phyloP scores from a whole-genome alignment of 768 basidiomycete species.

The Hygrophorus pudorinus region DNA sequence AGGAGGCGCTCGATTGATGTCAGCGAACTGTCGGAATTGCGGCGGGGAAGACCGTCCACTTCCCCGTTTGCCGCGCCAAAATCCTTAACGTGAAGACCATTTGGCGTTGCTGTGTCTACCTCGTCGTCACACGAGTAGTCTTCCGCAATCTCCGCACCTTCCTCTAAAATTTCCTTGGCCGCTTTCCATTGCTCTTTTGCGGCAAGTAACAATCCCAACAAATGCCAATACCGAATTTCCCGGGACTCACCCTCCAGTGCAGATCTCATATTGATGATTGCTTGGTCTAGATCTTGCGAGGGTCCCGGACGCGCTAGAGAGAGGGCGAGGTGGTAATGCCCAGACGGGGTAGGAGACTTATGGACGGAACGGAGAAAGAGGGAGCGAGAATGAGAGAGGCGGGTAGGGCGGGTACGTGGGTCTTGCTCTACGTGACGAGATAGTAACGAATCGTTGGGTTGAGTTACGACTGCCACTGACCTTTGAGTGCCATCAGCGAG shows the following conservation, averaged over 20 bases:
- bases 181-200: slow-evolving; percentile 72
- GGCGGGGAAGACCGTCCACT: no score
- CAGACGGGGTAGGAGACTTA: slow-evolving; percentile 40
- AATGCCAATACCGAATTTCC: slow-evolving; percentile 79
- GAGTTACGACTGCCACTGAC: slow-evolving; percentile 25
- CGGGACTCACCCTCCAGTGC: slow-evolving; percentile 63
- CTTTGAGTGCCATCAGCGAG: slow-evolving; percentile 57
- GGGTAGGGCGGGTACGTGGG: slow-evolving; percentile 44
- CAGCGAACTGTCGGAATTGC: background rate
- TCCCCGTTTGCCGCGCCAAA: background rate
- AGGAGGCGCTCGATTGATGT: no score
- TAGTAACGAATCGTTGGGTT: background rate
- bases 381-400: slow-evolving; percentile 46
- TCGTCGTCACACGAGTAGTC: no score
- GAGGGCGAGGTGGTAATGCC: slow-evolving; percentile 74
- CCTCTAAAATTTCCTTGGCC: slow-evolving; percentile 66
- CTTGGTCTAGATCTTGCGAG: slow-evolving; percentile 53
- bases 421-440: slow-evolving; percentile 45
- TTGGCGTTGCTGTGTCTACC: no score
- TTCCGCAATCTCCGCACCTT: slow-evolving; percentile 57
- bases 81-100: background rate
- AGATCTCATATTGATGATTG: slow-evolving; percentile 53
- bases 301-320: slow-evolving; percentile 58
- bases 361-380: slow-evolving; percentile 41
- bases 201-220: slow-evolving; percentile 75